Conservation (phyloP, 108 stramenopile genomes). For the Pinguiococcus pyrenoidosus region DNA sequence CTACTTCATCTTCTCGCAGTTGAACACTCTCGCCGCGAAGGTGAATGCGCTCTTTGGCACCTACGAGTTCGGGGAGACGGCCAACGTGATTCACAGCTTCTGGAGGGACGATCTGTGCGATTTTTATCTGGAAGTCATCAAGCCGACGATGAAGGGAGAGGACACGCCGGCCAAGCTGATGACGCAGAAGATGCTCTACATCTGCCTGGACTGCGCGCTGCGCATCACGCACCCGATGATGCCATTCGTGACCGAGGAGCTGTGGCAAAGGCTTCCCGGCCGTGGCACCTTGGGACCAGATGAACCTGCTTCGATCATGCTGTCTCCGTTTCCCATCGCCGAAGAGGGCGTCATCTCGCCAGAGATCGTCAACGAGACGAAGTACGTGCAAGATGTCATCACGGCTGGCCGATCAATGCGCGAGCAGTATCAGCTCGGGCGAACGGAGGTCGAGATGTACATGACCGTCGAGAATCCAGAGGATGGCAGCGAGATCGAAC, state of each 20-base stretch:
- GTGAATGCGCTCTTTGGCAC: conserved; percentile 47
- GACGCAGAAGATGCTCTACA: conserved; percentile 84
- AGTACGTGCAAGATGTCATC: conserved; percentile 57
- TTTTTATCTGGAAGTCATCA: conserved; percentile 92
- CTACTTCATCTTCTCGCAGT: conserved; percentile 74
- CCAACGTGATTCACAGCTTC: conserved; percentile 62
- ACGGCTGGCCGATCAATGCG: conserved; percentile 50
- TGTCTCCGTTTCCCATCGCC: conserved; percentile 69
- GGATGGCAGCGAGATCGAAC: conserved; percentile 27
- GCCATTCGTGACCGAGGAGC: conserved; percentile 98
- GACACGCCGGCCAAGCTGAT: conserved; percentile 60
- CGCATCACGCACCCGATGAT: conserved; percentile 94
- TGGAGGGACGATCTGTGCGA: conserved; percentile 93
- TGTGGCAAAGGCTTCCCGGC: conserved; percentile 98
- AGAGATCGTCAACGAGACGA: conserved; percentile 56
- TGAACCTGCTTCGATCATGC: conserved; percentile 81
- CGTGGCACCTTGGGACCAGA: conserved; percentile 58
- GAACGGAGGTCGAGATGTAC: conserved; percentile 57
- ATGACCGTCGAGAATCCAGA: conserved; percentile 60
- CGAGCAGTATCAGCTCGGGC: conserved; percentile 18
- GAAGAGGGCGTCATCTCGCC: conserved; percentile 41
- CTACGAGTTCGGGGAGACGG: conserved; percentile 74
- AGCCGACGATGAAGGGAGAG: conserved; percentile 43
- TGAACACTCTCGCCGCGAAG: conserved; percentile 57
- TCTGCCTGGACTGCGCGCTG: conserved; percentile 70